Percentiles rank a stretch among this genome's conserved stretches.
Evolutionary conservation across 2,329 filamentous ascomycete genomes (phyloP).

Genomic region (Fusarium odoratissimum): DNA sequence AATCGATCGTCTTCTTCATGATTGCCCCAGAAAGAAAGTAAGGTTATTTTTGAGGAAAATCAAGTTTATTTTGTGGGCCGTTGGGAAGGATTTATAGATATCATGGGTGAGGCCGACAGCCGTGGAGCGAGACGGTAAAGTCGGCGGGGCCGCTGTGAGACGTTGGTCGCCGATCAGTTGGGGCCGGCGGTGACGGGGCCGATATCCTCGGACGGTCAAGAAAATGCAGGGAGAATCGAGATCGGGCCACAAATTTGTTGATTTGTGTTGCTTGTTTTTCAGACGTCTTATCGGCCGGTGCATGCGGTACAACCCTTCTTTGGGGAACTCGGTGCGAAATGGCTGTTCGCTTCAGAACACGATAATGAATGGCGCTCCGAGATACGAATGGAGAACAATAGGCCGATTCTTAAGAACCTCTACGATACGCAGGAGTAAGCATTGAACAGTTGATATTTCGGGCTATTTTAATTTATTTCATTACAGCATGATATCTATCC

Average conservation of each 20-base stretch:
- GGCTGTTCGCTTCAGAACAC: no score
- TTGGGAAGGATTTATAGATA: not conserved
- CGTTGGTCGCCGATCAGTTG: slow-evolving; percentile 15
- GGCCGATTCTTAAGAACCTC: no score
- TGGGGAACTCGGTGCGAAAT: not conserved
- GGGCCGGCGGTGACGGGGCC: not conserved
- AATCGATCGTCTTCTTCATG: slow-evolving; percentile 9
- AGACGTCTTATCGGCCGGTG: not conserved
- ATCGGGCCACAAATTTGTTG: not conserved
- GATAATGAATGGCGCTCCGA: no score
- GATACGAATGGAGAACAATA: not conserved
- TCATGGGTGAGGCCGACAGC: slow-evolving; percentile 15
- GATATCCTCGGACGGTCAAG: slow-evolving; percentile 3
- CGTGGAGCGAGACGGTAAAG: slow-evolving; percentile 8
- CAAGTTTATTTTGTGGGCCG: slow-evolving; percentile 8
- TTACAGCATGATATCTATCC: not conserved
- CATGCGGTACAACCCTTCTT: no score
- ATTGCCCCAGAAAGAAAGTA: not conserved
- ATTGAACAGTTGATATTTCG: accelerated
- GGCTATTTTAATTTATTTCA: not conserved
- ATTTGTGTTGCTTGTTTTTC: not conserved
- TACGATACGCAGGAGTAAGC: not conserved
- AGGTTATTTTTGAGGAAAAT: not conserved
- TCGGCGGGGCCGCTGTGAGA: slow-evolving; percentile 10
- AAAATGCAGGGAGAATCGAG: not conserved